Conservation (phyloP, 306 rosid genomes). For the Vigna hirtella region DNA sequence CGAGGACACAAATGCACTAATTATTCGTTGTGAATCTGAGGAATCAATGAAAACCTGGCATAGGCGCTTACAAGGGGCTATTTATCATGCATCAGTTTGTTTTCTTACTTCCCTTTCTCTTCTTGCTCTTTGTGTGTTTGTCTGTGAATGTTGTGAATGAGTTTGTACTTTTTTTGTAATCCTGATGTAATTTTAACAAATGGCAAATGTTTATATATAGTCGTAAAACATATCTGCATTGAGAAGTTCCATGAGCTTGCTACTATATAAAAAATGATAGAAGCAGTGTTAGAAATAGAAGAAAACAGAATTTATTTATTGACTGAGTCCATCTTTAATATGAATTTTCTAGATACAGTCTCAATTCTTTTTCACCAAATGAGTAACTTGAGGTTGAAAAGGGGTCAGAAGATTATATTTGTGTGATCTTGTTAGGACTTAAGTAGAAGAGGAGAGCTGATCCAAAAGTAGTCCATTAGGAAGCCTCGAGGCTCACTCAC, state of each 20-base stretch:
- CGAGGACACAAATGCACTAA: constrained; percentile 86
- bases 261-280: background rate
- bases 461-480: too few relatives aligned
- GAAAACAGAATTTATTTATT: background rate
- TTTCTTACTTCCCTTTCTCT: constrained; percentile 20
- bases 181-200: constrained; percentile 4
- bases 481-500: too few relatives aligned
- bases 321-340: background rate
- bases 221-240: constrained; percentile 16
- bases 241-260: constrained; percentile 20
- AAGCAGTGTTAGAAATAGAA: too few relatives aligned
- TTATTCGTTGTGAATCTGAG: constrained; percentile 79
- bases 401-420: too few relatives aligned
- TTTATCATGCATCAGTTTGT: constrained; percentile 86
- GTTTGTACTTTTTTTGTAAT: constrained; percentile 13
- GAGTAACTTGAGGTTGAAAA: too few relatives aligned
- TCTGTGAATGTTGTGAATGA: background rate
- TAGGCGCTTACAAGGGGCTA: constrained; percentile 83
- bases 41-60: constrained; percentile 85
- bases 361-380: too few relatives aligned
- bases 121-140: background rate
- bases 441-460: too few relatives aligned
- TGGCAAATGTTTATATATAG: constrained; percentile 29
- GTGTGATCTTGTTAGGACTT: too few relatives aligned
- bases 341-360: too few relatives aligned